Percentiles rank a stretch among this genome's conserved stretches.
phyloP scores from a whole-genome alignment of 2,329 filamentous ascomycete genomes.

The Echinosphaeria canescens region DNA sequence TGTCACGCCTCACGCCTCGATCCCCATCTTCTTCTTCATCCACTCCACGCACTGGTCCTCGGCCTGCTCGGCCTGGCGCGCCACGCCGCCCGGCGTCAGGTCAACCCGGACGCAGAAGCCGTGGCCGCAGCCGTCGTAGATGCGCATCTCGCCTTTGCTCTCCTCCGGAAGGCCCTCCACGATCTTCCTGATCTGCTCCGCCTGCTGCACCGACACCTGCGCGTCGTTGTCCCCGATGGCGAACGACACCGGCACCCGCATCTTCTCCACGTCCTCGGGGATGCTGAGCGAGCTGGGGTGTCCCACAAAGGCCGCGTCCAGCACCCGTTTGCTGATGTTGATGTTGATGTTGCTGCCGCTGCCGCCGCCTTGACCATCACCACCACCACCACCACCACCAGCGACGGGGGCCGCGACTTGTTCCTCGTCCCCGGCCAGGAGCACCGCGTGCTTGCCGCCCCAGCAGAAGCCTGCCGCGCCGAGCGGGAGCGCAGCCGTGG shows the following conservation, averaged over 20 bases:
- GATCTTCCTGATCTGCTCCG: background rate
- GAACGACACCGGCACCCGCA: background rate
- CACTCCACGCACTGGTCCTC: constrained; percentile 1
- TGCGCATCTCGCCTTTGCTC: background rate
- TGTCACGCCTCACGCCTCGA: too few species aligned
- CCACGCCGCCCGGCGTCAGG: background rate
- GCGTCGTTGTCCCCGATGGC: background rate
- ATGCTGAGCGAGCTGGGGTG: background rate
- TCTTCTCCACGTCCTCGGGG: background rate
- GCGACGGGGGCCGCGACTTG: constrained; percentile 4
- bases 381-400: too few species aligned
- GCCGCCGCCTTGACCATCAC: too few species aligned
- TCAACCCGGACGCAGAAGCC: background rate
- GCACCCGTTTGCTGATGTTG: background rate
- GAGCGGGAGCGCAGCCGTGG: constrained; percentile 10
- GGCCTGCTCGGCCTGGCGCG: background rate
- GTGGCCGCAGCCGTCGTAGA: background rate
- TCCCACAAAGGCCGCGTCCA: background rate
- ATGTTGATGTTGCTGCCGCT: too few species aligned
- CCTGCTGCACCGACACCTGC: background rate
- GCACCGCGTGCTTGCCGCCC: constrained; percentile 22
- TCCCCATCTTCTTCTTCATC: too few species aligned
- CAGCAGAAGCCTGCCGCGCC: constrained; percentile 29
- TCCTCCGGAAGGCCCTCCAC: background rate
- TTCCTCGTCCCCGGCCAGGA: constrained; percentile 13